phyloP scores from a whole-genome alignment of 1,139 yeast genomes.

The Nakaseomyces delphensis region DNA sequence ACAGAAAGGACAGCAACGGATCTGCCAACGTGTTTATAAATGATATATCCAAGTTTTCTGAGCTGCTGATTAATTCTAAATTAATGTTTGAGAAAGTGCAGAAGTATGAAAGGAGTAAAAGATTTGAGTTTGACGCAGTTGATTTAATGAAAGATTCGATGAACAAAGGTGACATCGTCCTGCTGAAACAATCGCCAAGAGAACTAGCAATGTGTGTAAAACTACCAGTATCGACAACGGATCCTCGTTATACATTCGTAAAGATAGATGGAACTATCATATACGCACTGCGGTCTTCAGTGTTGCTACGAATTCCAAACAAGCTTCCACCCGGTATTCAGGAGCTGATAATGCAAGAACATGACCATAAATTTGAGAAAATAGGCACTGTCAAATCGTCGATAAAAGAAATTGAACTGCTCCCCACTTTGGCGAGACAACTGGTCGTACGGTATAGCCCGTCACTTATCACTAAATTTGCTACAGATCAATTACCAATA shows the following conservation, averaged over 20 bases:
- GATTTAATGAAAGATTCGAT: slow-evolving; percentile 25
- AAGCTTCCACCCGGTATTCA: slow-evolving; percentile 11
- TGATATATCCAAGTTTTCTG: background rate
- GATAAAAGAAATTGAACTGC: slow-evolving; percentile 18
- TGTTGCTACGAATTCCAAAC: slow-evolving; percentile 47
- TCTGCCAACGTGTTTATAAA: background rate
- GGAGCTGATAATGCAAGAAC: slow-evolving; percentile 28
- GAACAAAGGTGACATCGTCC: slow-evolving; percentile 40
- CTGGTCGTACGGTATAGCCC: slow-evolving; percentile 24
- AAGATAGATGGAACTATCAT: slow-evolving; percentile 49
- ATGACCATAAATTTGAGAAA: slow-evolving; percentile 18
- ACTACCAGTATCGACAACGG: slow-evolving; percentile 36
- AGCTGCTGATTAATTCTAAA: slow-evolving; percentile 10
- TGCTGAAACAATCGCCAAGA: slow-evolving; percentile 32
- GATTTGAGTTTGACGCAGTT: slow-evolving; percentile 9
- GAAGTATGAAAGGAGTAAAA: background rate
- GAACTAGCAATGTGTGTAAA: slow-evolving; percentile 39
- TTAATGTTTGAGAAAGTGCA: background rate
- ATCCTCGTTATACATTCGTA: slow-evolving; percentile 47
- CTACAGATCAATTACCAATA: slow-evolving; percentile 34
- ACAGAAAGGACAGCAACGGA: slow-evolving; percentile 4
- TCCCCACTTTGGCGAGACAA: slow-evolving; percentile 26
- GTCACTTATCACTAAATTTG: slow-evolving; percentile 23
- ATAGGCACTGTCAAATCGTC: slow-evolving; percentile 30
- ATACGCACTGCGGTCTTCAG: slow-evolving; percentile 40